Base-by-base conservation (phyloP, 805 yeast species). In the Wickerhamomyces mucosus region DNA sequence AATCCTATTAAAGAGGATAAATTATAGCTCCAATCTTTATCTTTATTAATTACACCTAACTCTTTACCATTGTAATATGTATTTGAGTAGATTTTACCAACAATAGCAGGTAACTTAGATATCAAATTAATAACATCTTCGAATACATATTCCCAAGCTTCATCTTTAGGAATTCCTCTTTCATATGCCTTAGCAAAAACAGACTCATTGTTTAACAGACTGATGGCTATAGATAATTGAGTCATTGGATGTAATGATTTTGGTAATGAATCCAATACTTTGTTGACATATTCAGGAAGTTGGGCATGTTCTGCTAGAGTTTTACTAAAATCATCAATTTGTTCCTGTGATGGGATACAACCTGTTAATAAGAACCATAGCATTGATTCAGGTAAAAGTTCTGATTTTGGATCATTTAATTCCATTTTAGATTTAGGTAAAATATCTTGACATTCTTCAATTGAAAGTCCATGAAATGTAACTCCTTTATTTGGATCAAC, bases 331-430 rank as follows among this genome's bases (percentile, higher is more conserved):
- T 61, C 67, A 40, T 64, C 59, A 42, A 74, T 67, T 53, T 81
- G 81, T 27, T 64, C 65, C 22, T 49, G 68, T 20, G 81, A 49
- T 41, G 92, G 89, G 36, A 72, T 65, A 56, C 76, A 68, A 26
- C 89, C 89, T 26, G 88, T 79, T 53, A 81, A 63, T 42, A 80
- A 62, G 48, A 72, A 72, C 89, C 89, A 81, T 54, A 80, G 69
- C 72, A 80, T 75, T 33, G 78, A 71, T 56, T 76, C 84, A 32
- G 89, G 89, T 37, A 78, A 64, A 53, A 80, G 78, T 53, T 75
- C 82, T 19, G 63, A 60, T 31, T 68, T 68, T 14, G 43, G 36
- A 22, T 41, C 49, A 5, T 39, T 40, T 5, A 32, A 18, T n/a
- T 49, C 55, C 16, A 37, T 43, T 5, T 31, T 38, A 23, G 65